phyloP scores from a whole-genome alignment of 139 green algal genomes.

The Limnomonas spitsbergensis region DNA sequence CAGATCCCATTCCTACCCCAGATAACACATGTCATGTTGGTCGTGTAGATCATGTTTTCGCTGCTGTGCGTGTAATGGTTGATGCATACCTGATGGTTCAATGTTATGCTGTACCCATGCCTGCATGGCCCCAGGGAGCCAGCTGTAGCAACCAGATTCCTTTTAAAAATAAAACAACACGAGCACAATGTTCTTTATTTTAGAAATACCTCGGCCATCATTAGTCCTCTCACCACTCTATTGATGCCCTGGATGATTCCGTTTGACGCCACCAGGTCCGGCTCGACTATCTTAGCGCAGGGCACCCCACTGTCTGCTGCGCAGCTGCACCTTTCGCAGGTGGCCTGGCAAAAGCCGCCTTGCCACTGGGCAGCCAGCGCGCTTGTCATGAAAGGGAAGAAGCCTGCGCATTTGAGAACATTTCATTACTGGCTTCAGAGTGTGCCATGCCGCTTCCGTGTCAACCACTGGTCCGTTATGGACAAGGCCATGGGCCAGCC shows the following conservation, averaged over 20 bases:
- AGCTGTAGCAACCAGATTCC: background rate
- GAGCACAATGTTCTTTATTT: constrained; percentile 5
- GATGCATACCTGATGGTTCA: too few relatives aligned
- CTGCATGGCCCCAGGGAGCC: background rate
- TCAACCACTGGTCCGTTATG: too few relatives aligned
- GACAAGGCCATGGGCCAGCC: too few relatives aligned
- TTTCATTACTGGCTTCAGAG: background rate
- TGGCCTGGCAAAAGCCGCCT: constrained; percentile 62
- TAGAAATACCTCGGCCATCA: background rate
- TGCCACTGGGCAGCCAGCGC: constrained; percentile 60
- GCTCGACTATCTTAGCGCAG: constrained; percentile 35
- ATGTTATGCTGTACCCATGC: too few relatives aligned
- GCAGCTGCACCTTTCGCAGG: constrained; percentile 59
- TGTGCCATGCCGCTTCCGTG: background rate
- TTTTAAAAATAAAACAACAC: background rate
- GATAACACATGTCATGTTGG: too few relatives aligned
- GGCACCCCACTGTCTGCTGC: constrained; percentile 31
- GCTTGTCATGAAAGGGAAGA: constrained; percentile 18
- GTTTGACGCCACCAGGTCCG: constrained; percentile 50
- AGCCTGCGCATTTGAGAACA: background rate
- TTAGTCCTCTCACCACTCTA: constrained; percentile 7
- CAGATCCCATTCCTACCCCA: too few relatives aligned
- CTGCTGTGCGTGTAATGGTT: too few relatives aligned
- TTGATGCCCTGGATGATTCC: constrained; percentile 60
- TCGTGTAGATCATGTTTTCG: too few relatives aligned